A percentile compares a stretch with the other conserved stretches of the same genome.
Evolutionary conservation across 73 alveolate species (phyloP).

Genomic region (Paramecium caudatum): DNA sequence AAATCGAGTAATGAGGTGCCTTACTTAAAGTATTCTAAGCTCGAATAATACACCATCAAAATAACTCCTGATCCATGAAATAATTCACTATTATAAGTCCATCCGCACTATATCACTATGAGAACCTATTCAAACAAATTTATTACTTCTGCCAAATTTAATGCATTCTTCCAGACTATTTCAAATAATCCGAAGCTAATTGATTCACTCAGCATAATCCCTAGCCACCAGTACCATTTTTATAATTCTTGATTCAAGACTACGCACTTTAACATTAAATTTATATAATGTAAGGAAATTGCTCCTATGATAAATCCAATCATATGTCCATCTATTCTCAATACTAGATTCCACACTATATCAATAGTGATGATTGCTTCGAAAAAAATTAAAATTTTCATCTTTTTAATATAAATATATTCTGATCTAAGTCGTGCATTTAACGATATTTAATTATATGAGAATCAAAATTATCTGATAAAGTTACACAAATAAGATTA

Average conservation of each 20-base stretch:
- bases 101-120: slow-evolving; percentile 31
- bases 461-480: too few species aligned
- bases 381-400: slow-evolving; percentile 24
- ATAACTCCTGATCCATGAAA: background rate
- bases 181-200: slow-evolving; percentile 18
- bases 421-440: too few species aligned
- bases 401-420: slow-evolving; percentile 7
- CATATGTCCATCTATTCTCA: background rate
- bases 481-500: too few species aligned
- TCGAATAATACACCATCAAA: background rate
- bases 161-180: background rate
- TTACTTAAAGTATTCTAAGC: background rate
- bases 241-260: background rate
- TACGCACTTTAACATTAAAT: slow-evolving; percentile 20
- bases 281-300: background rate
- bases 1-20: background rate
- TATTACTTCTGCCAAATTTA: background rate
- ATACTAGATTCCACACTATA: slow-evolving; percentile 1
- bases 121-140: background rate
- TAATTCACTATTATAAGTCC: background rate
- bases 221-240: slow-evolving; percentile 21
- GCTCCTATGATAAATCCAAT: slow-evolving; percentile 3
- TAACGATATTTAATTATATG: too few species aligned
- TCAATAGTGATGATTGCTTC: slow-evolving; percentile 14
- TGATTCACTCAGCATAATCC: slow-evolving; percentile 1